A percentile compares a stretch with the other conserved stretches of the same genome.
Conservation (phyloP, 306 rosid species). For the Dryas alaskensis region DNA sequence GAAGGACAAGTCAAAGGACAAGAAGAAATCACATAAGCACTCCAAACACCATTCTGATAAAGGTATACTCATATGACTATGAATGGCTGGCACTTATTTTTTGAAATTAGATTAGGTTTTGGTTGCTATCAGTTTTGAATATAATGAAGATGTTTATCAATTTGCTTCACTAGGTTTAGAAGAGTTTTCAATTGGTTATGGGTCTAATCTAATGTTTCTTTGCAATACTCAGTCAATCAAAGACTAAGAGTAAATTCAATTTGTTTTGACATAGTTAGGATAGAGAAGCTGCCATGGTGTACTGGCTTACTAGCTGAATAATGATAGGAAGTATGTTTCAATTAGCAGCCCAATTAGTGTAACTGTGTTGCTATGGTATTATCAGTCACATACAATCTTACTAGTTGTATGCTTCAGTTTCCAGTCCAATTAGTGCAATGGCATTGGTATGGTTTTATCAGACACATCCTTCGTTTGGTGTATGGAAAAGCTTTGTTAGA, state of each 20-base stretch:
- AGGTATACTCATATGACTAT: conserved; percentile 10
- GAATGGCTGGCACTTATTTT: too few relatives aligned
- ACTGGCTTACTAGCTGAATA: neutral
- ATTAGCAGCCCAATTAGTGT: neutral
- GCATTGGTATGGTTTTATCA: neutral
- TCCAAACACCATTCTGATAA: conserved; percentile 48
- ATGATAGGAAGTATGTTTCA: neutral
- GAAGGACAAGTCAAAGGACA: conserved; percentile 62
- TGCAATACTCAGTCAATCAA: neutral
- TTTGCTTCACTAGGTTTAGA: neutral
- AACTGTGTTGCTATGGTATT: neutral
- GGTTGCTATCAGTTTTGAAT: neutral
- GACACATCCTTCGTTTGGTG: neutral
- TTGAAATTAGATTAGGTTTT: neutral
- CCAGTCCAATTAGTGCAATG: neutral
- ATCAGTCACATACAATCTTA: too few relatives aligned
- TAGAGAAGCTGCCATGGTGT: neutral
- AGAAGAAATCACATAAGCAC: conserved; percentile 54
- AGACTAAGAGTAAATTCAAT: neutral
- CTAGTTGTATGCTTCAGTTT: neutral
- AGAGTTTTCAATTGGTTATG: neutral
- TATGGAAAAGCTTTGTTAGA: neutral
- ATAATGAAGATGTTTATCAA: neutral
- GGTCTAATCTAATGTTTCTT: neutral
- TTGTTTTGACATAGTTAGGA: neutral